phyloP scores from a whole-genome alignment of 768 basidiomycete genomes.

The Termitomyces sp. region DNA sequence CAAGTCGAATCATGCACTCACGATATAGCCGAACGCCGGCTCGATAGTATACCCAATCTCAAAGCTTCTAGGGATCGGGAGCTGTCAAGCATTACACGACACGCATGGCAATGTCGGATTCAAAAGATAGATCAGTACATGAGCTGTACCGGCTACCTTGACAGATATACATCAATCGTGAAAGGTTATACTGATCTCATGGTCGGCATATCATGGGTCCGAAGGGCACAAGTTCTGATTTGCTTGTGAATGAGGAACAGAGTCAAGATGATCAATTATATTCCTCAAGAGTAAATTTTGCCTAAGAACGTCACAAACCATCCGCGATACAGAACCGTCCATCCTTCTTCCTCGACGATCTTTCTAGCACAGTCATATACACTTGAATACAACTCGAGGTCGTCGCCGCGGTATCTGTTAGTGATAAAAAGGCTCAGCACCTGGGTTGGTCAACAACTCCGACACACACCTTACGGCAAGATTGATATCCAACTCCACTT shows the following conservation, averaged over 20 bases:
- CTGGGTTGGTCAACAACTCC: not conserved
- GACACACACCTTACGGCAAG: slow-evolving; percentile 10
- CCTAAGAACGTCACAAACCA: slow-evolving; percentile 26
- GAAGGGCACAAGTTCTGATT: no score
- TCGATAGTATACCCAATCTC: not conserved
- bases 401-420: slow-evolving; percentile 19
- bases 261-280: no score
- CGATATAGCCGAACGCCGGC: not conserved
- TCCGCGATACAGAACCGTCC: slow-evolving; percentile 25
- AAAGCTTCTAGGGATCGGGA: no score
- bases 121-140: not conserved
- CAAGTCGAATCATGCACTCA: not conserved
- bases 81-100: no score
- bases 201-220: not conserved
- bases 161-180: not conserved
- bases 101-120: no score
- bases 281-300: not conserved
- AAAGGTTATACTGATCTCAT: not conserved
- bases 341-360: slow-evolving; percentile 30
- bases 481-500: not conserved
- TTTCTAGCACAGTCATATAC: slow-evolving; percentile 23
- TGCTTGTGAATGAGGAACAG: not conserved
- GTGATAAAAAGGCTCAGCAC: slow-evolving; percentile 1
- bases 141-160: not conserved
- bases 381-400: slow-evolving; percentile 21